phyloP scores from a whole-genome alignment of 345 rosid species.

The Firmiana major region DNA sequence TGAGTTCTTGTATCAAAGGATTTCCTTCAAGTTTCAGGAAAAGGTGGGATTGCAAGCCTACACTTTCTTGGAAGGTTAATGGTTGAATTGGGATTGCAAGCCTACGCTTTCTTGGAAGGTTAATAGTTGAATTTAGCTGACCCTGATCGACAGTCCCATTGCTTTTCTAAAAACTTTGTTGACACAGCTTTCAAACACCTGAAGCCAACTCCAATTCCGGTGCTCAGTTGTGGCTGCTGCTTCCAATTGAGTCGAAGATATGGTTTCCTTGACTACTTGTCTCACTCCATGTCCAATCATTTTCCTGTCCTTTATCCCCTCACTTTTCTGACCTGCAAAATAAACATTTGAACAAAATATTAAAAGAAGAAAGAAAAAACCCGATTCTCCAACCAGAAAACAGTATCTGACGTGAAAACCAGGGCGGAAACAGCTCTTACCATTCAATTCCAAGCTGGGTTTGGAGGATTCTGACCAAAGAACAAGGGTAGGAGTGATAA shows the following conservation, averaged over 20 bases:
- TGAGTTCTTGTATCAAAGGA: neutral
- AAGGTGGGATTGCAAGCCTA: constrained; percentile 11
- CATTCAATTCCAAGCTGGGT: constrained; percentile 23
- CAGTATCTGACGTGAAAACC: neutral
- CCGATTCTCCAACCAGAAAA: neutral
- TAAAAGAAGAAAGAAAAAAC: neutral
- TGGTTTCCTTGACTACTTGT: neutral
- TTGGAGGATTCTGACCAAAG: constrained; percentile 68
- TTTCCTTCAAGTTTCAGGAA: neutral
- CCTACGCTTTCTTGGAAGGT: neutral
- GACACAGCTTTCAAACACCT: constrained; percentile 13
- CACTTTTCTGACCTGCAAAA: constrained; percentile 23
- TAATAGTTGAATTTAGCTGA: neutral
- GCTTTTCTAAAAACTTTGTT: neutral
- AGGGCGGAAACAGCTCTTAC: constrained; percentile 21
- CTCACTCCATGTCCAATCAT: constrained; percentile 37
- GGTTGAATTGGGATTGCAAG: no score
- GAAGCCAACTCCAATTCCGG: constrained; percentile 21
- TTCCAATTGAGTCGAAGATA: constrained; percentile 10
- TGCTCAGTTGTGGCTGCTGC: constrained; percentile 14
- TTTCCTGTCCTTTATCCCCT: constrained; percentile 40
- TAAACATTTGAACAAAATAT: neutral
- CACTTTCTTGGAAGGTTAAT: neutral
- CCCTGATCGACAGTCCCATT: constrained; percentile 7
- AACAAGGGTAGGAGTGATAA: constrained; percentile 84